These are phyloP conservation scores for Camellia oleifera DNA, from an alignment of 179 eudicot genomes.

Conservation along the genomic window DNA sequence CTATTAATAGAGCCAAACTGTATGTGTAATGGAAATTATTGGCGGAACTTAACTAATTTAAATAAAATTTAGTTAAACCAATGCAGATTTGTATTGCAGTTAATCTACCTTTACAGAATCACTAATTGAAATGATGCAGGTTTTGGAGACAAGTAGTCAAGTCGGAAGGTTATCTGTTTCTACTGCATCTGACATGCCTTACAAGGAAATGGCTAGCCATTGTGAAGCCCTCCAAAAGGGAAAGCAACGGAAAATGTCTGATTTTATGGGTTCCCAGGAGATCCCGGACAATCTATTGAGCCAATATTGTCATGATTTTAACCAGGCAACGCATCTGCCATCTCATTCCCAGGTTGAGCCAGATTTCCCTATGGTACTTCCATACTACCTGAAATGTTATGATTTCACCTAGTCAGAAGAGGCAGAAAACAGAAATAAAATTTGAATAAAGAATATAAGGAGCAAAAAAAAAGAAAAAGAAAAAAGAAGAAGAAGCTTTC, in stretches of 20 bases:
- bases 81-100: background rate
- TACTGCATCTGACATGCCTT: conserved; percentile 44
- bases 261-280: conserved; percentile 37
- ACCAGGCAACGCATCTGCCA: conserved; percentile 17
- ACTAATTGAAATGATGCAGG: conserved; percentile 31
- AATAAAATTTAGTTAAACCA: background rate
- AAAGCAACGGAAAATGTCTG: conserved; percentile 51
- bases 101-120: background rate
- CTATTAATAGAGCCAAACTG: background rate
- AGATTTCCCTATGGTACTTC: background rate
- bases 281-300: conserved; percentile 31
- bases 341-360: conserved; percentile 14
- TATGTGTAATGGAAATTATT: background rate
- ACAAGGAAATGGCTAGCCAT: conserved; percentile 65
- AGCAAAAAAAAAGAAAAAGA: background rate
- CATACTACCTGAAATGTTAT: background rate
- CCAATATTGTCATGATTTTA: conserved; percentile 18
- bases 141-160: conserved; percentile 46
- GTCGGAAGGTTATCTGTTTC: conserved; percentile 51
- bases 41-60: background rate
- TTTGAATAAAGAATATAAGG: background rate
- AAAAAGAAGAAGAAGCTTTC: background rate
- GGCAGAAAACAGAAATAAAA: too few relatives aligned
- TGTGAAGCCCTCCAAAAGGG: conserved; percentile 59
- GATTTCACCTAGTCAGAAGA: background rate